Base-by-base conservation (phyloP, 2,329 filamentous ascomycete genomes). In the Epichloe scottii region DNA sequence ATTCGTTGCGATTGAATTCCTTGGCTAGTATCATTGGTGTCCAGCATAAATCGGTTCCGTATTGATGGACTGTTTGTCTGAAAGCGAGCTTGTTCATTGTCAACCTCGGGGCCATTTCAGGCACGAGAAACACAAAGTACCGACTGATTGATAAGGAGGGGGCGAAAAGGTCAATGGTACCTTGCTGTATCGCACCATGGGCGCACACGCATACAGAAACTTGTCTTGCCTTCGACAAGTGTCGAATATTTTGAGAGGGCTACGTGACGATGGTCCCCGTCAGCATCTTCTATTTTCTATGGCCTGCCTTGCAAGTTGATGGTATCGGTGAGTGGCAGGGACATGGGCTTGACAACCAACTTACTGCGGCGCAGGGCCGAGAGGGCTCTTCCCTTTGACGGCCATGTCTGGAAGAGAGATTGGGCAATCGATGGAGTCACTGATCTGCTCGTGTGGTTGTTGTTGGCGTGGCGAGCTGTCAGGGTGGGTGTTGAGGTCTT, bases 11-110 rank as follows among this genome's bases (percentile, higher is more conserved):
- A 66, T 84, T 84, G 63, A 84, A 85, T 61, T 84, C 81, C 59
- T 84, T 84, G 48, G 81, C 80, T 3, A 84, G 68, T 50, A 84
- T 79, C 84, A 87, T 87, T 42, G 84, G 84, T 2, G 82, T 85
- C 77, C 83, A 87, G 56, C 77, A 81, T 6, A 87, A 63, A 62
- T 87, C 82, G 15, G 78, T 77, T 46, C 77, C 78, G 62, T 84
- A 86, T 46, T 77, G 70, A 54, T 80, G 74, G 3, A 82, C 79
- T 0, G 83, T 82, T 57, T 85, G 77, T 46, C 84, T 77, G 61
- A 87, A 87, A 44, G 84, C 82, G 41, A 87, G 74, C 75, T 84
- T 55, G 59, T 33, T 43, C 19, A 52, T 23, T 51, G 49, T 58
- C 21, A 58, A 54, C 42, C 41, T 40, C 14, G 5, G 30, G 8